Evolutionary conservation across 192 early-diverging fungal species (phyloP), one percentile per base, ranked within the genome.

Genomic region (Obelidium mucronatum): DNA sequence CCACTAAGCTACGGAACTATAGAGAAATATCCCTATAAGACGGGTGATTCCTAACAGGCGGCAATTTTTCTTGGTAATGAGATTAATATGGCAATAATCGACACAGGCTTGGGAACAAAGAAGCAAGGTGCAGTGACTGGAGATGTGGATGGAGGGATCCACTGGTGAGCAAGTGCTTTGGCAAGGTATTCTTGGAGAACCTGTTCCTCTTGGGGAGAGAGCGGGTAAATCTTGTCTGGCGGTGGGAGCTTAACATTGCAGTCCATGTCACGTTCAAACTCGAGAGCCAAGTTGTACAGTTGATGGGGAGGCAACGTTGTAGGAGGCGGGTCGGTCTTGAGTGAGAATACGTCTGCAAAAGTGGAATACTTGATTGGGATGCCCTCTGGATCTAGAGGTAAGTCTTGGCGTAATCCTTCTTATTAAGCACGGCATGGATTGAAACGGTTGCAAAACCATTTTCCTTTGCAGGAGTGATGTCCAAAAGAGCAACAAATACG

Each of bases 11-110:
- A n/a, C n/a, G n/a, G n/a, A n/a, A n/a, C n/a, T n/a, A n/a, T n/a
- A n/a, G n/a, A n/a, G n/a, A n/a, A n/a, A n/a, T n/a, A n/a, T n/a
- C n/a, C n/a, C n/a, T n/a, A n/a, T n/a, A n/a, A n/a, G n/a, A n/a
- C n/a, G n/a, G n/a, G n/a, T n/a, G n/a, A n/a, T n/a, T n/a, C n/a
- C n/a, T n/a, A n/a, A n/a, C n/a, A n/a, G n/a, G n/a, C n/a, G n/a
- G n/a, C n/a, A n/a, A n/a, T 88, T 74, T 19, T 73, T 67, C 22
- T 66, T 67, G 1, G 85, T 86, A 3, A 78, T 39, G 0, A 40
- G 26, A 55, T 88, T 88, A 0, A 87, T 56, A 1, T 68, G 37
- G 24, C 76, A 62, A 67, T 88, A 88, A 44, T 88, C 81, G 0
- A 87, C 33, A 34, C 79, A 79, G 81, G 77, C 48, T 88, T 88